These are phyloP conservation scores for Pestalotiopsis sp. DNA, from an alignment of 2,329 filamentous ascomycete genomes.

Conservation along the genomic window DNA sequence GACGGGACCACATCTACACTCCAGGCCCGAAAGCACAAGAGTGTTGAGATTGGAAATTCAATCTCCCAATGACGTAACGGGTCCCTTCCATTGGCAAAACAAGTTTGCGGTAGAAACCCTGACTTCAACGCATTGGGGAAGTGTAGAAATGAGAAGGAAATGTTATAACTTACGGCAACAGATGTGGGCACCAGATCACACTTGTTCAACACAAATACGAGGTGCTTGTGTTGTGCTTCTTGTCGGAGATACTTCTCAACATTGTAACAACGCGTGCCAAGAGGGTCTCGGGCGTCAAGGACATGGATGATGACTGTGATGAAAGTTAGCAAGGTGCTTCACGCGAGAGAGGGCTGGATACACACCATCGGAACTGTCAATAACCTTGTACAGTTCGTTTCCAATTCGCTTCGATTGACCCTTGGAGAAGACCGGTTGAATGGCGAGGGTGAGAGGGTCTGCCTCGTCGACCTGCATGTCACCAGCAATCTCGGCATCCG, in stretches of 20 bases:
- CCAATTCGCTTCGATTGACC: conserved; percentile 65
- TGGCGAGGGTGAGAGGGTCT: conserved; percentile 62
- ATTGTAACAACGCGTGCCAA: conserved; percentile 86
- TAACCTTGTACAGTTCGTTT: conserved; percentile 16
- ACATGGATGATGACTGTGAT: conserved; percentile 82
- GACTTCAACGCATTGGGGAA: conserved; percentile 73
- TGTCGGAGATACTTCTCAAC: conserved; percentile 92
- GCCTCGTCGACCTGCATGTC: conserved; percentile 40
- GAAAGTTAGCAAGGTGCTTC: conserved; percentile 8
- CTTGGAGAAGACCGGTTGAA: conserved; percentile 89
- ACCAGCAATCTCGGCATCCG: conserved; percentile 46
- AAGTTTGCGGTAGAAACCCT: conserved; percentile 68
- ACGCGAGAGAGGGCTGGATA: background rate
- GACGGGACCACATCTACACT: conserved; percentile 78
- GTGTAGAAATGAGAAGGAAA: conserved; percentile 22
- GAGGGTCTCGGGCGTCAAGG: conserved; percentile 83
- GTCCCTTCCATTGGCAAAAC: conserved; percentile 74
- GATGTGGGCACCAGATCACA: conserved; percentile 90
- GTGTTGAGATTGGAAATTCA: conserved; percentile 68
- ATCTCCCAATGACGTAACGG: conserved; percentile 99
- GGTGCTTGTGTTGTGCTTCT: conserved; percentile 94
- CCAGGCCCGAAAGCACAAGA: conserved; percentile 64
- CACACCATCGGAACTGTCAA: background rate
- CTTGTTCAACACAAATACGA: conserved; percentile 89
- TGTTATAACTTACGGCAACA: conserved; percentile 80